A percentile compares a stretch with the other conserved stretches of the same genome.
These are phyloP conservation scores for Gynandropsis gynandra DNA, from an alignment of 345 rosid genomes.

Conservation along the genomic window DNA sequence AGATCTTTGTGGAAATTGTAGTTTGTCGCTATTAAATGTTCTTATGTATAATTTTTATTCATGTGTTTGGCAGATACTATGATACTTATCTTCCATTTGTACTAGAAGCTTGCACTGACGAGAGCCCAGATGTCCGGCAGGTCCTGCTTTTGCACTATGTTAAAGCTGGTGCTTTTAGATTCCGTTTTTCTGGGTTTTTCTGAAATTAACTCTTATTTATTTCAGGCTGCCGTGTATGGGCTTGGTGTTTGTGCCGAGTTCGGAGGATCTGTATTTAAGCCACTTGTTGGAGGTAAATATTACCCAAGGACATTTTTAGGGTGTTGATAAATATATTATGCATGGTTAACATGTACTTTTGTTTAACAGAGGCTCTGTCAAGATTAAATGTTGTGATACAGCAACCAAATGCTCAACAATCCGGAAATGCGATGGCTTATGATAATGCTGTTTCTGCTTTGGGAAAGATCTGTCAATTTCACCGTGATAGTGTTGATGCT, in stretches of 20 bases:
- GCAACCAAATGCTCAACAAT: constrained; percentile 66
- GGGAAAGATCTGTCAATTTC: constrained; percentile 91
- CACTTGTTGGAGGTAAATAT: constrained; percentile 84
- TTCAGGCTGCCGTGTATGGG: constrained; percentile 98
- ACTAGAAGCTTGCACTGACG: constrained; percentile 97
- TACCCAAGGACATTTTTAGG: constrained; percentile 6
- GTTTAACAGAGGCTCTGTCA: constrained; percentile 82
- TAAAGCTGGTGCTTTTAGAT: constrained; percentile 1
- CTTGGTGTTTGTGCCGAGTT: constrained; percentile 99
- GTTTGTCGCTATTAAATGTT: constrained; percentile 12
- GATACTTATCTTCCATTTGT: constrained; percentile 94
- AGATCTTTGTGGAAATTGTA: neutral
- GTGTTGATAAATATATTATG: neutral
- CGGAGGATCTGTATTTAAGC: constrained; percentile 81
- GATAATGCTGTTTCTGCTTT: constrained; percentile 99
- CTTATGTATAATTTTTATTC: constrained; percentile 16
- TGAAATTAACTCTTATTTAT: constrained; percentile 15
- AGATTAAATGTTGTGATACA: constrained; percentile 82
- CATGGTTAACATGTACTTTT: constrained; percentile 20
- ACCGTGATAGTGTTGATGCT: constrained; percentile 81
- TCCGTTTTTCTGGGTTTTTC: neutral
- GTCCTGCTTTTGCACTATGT: constrained; percentile 28
- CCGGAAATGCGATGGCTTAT: constrained; percentile 94
- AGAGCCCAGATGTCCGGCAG: constrained; percentile 92
- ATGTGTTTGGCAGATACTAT: constrained; percentile 56